These are phyloP conservation scores for Ophiostoma australiae DNA, from an alignment of 2,329 filamentous ascomycete species.

Conservation along the genomic window DNA sequence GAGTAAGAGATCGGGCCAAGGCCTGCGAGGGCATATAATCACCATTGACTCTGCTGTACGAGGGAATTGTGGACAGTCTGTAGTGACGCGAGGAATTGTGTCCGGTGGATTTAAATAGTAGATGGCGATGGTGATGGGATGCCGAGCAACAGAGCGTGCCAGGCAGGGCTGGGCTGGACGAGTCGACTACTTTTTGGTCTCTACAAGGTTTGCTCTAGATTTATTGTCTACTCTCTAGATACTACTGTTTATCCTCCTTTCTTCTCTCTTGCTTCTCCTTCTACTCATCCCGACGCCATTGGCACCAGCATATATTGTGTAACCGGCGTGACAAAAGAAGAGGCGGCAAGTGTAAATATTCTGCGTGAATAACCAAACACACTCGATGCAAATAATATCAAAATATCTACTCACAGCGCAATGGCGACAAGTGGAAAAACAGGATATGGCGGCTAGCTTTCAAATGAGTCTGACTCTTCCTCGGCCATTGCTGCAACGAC, in stretches of 20 bases:
- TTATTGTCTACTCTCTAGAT: too few relatives aligned
- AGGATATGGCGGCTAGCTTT: slow-evolving; percentile 21
- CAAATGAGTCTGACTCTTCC: neutral
- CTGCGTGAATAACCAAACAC: slow-evolving; percentile 4
- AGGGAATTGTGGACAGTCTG: neutral
- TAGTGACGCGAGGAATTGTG: neutral
- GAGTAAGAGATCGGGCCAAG: neutral
- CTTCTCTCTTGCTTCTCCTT: neutral
- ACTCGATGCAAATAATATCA: neutral
- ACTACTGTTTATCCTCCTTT: neutral
- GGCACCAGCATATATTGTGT: too few relatives aligned
- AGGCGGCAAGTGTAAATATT: neutral
- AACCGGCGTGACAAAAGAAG: neutral
- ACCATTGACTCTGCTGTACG: neutral
- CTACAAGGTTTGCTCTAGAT: too few relatives aligned
- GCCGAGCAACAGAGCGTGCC: neutral
- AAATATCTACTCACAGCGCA: neutral
- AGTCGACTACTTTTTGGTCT: too few relatives aligned
- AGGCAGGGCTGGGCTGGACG: neutral
- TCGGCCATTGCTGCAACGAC: slow-evolving; percentile 18
- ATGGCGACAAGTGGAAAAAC: slow-evolving; percentile 7
- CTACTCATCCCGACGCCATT: too few relatives aligned
- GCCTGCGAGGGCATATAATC: neutral
- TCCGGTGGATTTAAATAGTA: neutral
- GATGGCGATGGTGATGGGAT: neutral